Evolutionary conservation across 768 basidiomycete species (phyloP), one percentile per base, ranked within the genome.

Genomic region (Kwoniella pini): DNA sequence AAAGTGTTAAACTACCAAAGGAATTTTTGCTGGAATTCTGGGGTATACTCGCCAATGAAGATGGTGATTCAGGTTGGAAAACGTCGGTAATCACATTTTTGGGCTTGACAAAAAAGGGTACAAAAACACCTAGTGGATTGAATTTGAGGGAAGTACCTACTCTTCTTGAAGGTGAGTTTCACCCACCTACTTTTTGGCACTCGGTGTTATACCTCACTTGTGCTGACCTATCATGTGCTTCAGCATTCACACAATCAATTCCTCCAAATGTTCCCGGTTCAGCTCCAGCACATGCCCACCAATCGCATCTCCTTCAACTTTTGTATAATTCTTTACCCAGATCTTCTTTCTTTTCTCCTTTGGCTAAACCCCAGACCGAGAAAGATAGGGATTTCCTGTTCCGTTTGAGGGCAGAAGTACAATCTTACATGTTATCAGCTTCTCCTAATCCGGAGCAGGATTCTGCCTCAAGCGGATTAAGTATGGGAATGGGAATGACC

Each of bases 21-120:
- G 77, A 78, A 58, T 76, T 74, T 42, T 64, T 78, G 31, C 46
- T 63, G 19, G 73, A 72, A 27, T 76, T 78, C 46, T 78, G 77
- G 77, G 68, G 65, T 27, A 38, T 59, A 2, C 43, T 78, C 45
- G 70, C 59, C 7, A 56, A 44, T 48, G 77, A 78, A 54, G 57
- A 73, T 1, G 77, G 77, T 19, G 75, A 78, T 62, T 27, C 27
- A 1, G 63, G 54, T 1, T 78, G 75, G 75, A 62, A 61, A n/a
- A 13, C 48, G 11, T 31, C 64, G 0, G 63, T 64, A 9, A 12
- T 54, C 4, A 53, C 22, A 19, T 72, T 75, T 53, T 42, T 75
- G 39, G 51, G 64, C 9, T 19, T 66, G 15, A 56, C 69, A 49
- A 71, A 66, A 50, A 78, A 76, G 62, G 77, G 75, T 4, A 76